Evolutionary conservation across 1,284 basidiomycete genomes (phyloP).

Genomic region (Leccinum solheimii): DNA sequence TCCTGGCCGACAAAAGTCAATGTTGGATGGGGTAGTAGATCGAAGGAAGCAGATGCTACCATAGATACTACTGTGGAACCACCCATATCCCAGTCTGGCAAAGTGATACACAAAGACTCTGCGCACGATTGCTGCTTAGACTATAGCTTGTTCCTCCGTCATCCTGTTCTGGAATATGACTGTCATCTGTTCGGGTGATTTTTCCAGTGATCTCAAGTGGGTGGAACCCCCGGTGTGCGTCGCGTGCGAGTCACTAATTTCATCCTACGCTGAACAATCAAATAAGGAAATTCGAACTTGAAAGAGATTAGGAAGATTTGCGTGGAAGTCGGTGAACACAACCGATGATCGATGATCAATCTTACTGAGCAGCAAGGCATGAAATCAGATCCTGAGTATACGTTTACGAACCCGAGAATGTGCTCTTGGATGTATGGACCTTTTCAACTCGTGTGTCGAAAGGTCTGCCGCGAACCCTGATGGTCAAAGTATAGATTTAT

Average conservation of each 20-base stretch:
- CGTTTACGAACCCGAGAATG: constrained; percentile 24
- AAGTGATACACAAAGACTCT: too few relatives aligned
- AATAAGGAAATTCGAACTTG: constrained; percentile 13
- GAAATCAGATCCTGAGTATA: constrained; percentile 31
- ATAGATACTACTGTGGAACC: too few relatives aligned
- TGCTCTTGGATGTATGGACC: constrained; percentile 27
- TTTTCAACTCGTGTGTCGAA: constrained; percentile 4
- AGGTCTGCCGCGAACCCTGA: too few relatives aligned
- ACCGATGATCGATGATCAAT: constrained; percentile 16
- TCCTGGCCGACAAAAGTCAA: too few relatives aligned
- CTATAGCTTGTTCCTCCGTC: too few relatives aligned
- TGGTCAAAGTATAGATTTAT: too few relatives aligned
- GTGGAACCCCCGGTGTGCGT: constrained; percentile 13
- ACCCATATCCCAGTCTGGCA: too few relatives aligned
- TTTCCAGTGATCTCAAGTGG: constrained; percentile 25
- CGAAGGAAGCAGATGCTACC: too few relatives aligned
- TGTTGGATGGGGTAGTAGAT: too few relatives aligned
- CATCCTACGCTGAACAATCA: not conserved
- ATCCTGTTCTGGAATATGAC: constrained; percentile 8
- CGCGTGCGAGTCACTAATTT: constrained; percentile 15
- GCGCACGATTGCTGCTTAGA: too few relatives aligned
- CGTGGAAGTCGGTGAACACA: constrained; percentile 31
- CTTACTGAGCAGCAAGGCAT: constrained; percentile 35
- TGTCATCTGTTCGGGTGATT: constrained; percentile 18
- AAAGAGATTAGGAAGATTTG: constrained; percentile 15